phyloP scores from a whole-genome alignment of 352 stramenopile genomes.

The Elongisporangium undulatum region DNA sequence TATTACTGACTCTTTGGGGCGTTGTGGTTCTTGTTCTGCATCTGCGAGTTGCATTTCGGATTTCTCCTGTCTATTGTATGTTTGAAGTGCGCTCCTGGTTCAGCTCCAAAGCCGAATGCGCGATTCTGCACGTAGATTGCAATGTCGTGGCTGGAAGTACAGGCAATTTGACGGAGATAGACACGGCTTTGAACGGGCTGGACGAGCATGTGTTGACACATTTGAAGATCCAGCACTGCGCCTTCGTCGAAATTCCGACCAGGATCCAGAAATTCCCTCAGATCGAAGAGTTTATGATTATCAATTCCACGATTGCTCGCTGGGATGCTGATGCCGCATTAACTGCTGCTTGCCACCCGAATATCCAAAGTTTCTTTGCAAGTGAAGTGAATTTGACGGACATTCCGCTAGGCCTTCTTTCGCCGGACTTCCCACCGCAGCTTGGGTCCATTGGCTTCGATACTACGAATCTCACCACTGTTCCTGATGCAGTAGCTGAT shows the following conservation, averaged over 20 bases:
- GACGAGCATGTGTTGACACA: constrained; percentile 10
- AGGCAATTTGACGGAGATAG: too few relatives aligned
- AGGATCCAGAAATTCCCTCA: constrained; percentile 16
- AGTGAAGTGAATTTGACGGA: constrained; percentile 26
- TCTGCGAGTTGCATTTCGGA: constrained; percentile 6
- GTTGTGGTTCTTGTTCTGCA: constrained; percentile 4
- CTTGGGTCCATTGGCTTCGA: constrained; percentile 33
- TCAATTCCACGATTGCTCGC: constrained; percentile 27
- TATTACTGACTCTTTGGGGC: too few relatives aligned
- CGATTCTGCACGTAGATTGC: constrained; percentile 28
- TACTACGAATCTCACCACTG: constrained; percentile 23
- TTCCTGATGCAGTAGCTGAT: constrained; percentile 26
- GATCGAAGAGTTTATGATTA: constrained; percentile 26
- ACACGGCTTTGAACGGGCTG: too few relatives aligned
- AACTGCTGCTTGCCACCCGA: constrained; percentile 13
- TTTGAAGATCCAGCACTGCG: constrained; percentile 30
- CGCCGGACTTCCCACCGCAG: constrained; percentile 18
- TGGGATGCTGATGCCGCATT: constrained; percentile 22
- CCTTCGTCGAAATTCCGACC: constrained; percentile 16
- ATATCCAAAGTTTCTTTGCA: constrained; percentile 20
- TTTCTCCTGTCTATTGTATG: constrained; percentile 9
- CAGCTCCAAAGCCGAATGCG: constrained; percentile 17
- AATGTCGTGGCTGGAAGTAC: background rate
- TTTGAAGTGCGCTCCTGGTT: constrained; percentile 27
- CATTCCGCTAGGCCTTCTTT: constrained; percentile 28